These are phyloP conservation scores for Tetraselmis striata DNA, from an alignment of 139 green algal genomes.

Conservation along the genomic window DNA sequence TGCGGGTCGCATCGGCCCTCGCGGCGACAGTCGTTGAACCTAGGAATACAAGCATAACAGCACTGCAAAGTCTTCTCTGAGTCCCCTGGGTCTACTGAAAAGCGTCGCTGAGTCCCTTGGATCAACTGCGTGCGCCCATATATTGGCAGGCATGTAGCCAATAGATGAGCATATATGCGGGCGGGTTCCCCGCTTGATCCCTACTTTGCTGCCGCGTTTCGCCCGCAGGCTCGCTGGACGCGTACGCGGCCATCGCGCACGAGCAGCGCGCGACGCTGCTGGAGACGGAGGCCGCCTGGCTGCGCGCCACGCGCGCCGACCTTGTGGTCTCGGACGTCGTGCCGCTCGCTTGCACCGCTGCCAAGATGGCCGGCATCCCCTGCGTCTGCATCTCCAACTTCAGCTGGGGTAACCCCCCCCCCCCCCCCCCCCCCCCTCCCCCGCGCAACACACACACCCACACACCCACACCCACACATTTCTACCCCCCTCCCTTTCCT, in stretches of 20 bases:
- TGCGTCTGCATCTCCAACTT: constrained; percentile 61
- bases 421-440: background rate
- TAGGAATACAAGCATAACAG: too few relatives aligned
- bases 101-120: too few relatives aligned
- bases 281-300: constrained; percentile 42
- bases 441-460: background rate
- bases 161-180: too few relatives aligned
- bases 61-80: too few relatives aligned
- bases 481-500: background rate
- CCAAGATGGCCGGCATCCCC: constrained; percentile 38
- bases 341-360: constrained; percentile 52
- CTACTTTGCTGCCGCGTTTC: too few relatives aligned
- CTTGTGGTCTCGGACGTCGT: constrained; percentile 58
- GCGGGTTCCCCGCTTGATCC: too few relatives aligned
- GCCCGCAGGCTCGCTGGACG: constrained; percentile 28
- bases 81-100: too few relatives aligned
- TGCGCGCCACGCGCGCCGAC: constrained; percentile 25
- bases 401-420: constrained; percentile 37
- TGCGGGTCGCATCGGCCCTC: too few relatives aligned
- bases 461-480: background rate
- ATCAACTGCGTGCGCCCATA: too few relatives aligned
- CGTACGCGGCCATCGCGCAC: constrained; percentile 30
- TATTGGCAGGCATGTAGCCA: too few relatives aligned
- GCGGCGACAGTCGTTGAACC: too few relatives aligned
- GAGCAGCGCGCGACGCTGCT: constrained; percentile 29